Evolutionary conservation across 495 filamentous ascomycete species (phyloP).

Genomic region (Talaromyces nanjingensis): DNA sequence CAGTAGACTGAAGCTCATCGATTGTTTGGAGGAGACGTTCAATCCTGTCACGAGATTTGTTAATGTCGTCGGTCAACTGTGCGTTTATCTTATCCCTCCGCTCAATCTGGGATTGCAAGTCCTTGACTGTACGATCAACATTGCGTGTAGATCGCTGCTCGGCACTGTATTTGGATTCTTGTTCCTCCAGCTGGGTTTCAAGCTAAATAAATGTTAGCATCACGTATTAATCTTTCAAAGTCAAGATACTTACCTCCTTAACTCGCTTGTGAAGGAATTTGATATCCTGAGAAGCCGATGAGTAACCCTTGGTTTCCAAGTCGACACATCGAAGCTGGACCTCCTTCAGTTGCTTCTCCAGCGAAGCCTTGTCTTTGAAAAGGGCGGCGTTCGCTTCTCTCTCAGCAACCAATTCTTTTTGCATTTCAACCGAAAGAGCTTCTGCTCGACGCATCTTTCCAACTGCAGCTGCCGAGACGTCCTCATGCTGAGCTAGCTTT

Average conservation of each 20-base stretch:
- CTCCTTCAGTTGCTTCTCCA: slow-evolving; percentile 91
- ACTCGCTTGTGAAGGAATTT: slow-evolving; percentile 91
- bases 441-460: slow-evolving; percentile 98
- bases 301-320: slow-evolving; percentile 94
- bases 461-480: slow-evolving; percentile 84
- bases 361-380: slow-evolving; percentile 82
- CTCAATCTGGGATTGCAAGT: slow-evolving; percentile 87
- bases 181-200: slow-evolving; percentile 81
- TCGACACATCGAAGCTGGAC: slow-evolving; percentile 85
- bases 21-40: slow-evolving; percentile 83
- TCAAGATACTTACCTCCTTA: slow-evolving; percentile 68
- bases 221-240: background rate
- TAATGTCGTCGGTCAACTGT: slow-evolving; percentile 75
- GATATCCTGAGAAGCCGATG: slow-evolving; percentile 87
- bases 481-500: slow-evolving; percentile 84
- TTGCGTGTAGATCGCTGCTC: slow-evolving; percentile 85
- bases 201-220: slow-evolving; percentile 49
- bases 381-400: slow-evolving; percentile 76
- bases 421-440: slow-evolving; percentile 77
- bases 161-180: slow-evolving; percentile 67
- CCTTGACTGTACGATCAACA: slow-evolving; percentile 89
- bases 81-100: slow-evolving; percentile 78
- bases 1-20: slow-evolving; percentile 84
- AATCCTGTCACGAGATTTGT: slow-evolving; percentile 77
- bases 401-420: slow-evolving; percentile 90